phyloP scores from a whole-genome alignment of 805 yeast genomes.

The Nakazawaea wickerhamii region DNA sequence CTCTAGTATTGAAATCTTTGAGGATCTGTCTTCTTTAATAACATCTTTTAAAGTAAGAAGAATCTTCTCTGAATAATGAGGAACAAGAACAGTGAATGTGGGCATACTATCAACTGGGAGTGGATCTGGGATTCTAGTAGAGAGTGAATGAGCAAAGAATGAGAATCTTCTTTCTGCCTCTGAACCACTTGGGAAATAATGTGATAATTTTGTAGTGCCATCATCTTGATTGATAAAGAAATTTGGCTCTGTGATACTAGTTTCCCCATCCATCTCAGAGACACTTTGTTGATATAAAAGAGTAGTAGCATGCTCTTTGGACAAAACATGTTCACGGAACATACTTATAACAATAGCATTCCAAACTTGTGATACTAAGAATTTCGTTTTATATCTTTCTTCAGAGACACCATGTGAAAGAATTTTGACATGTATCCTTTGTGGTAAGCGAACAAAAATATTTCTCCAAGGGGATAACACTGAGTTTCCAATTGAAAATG shows the following conservation, averaged over 20 bases:
- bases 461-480: conserved; percentile 57
- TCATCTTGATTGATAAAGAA: conserved; percentile 48
- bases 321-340: conserved; percentile 48
- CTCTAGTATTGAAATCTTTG: conserved; percentile 61
- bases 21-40: conserved; percentile 37
- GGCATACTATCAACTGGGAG: conserved; percentile 44
- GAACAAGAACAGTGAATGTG: conserved; percentile 43
- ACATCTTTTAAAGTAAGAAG: conserved; percentile 39
- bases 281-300: conserved; percentile 38
- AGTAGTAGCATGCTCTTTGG: conserved; percentile 41
- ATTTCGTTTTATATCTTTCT: conserved; percentile 34
- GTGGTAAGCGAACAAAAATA: conserved; percentile 45
- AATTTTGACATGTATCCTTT: conserved; percentile 43
- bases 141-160: conserved; percentile 48
- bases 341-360: conserved; percentile 48
- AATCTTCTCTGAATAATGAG: conserved; percentile 49
- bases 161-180: conserved; percentile 50
- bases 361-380: conserved; percentile 45
- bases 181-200: conserved; percentile 37
- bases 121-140: conserved; percentile 44
- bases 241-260: conserved; percentile 33
- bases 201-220: conserved; percentile 29
- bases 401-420: conserved; percentile 40
- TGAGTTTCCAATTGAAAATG: conserved; percentile 48
- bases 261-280: conserved; percentile 38